Base-by-base conservation (phyloP, 305 asterid species). In the Fraxinus latifolia region DNA sequence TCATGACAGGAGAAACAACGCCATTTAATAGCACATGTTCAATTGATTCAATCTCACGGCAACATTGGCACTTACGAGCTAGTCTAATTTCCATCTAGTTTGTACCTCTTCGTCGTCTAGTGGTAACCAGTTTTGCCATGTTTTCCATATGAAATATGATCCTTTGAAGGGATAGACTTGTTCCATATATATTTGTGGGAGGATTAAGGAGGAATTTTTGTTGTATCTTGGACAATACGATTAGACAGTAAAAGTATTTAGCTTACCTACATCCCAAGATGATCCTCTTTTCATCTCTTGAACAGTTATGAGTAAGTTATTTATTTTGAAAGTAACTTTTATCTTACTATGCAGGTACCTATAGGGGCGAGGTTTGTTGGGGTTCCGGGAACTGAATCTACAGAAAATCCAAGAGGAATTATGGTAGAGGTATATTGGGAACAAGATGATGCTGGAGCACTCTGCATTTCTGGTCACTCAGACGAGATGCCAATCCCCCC, bases 401-500 rank as follows among this genome's bases (percentile, higher is more conserved):
- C 78, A 23, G 90, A 86, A 81, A 90, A 87, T 85, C 94, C 91
- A 0, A 83, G 86, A 39, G 96, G 97, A 33, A 78, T 83, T 19
- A 94, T 94, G 98, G 97, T 96, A 11, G 97, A 93, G 87, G 93
- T 93, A 14, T 88, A 88, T 81, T 94, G 99, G 99, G 95, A 90
- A 86, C 97, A 92, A 86, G 99, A 94, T 81, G 97, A 93, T 77
- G 83, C 89, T 1, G 99, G 99, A 7, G 80, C 93, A n/a, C 94
- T 94, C 68, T 92, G 99, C 90, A 87, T 96, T 75, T 90, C 98
- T 21, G 93, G 97, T 77, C 80, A 90, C 81, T 94, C 98, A 0
- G 83, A 74, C 1, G 94, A 89, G 78, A 89, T 76, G 33, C 89
- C 94, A 12, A 88, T 94, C 71, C 97, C 97, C 14, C 84, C 92